Base-by-base conservation (phyloP, 2,329 filamentous ascomycete species). In the Metarhizium humberi region DNA sequence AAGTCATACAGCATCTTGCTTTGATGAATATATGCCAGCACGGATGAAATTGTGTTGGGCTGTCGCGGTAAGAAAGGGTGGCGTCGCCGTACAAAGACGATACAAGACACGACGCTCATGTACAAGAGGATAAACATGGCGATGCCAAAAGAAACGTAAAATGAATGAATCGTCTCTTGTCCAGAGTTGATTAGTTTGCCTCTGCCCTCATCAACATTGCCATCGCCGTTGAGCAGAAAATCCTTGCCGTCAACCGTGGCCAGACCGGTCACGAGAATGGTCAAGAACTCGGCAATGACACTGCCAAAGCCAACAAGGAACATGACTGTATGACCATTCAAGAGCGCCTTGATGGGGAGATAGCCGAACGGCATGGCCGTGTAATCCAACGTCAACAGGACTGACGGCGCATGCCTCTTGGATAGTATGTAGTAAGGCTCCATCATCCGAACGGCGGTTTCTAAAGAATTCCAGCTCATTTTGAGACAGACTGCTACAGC, bases 1-100 rank as follows among this genome's bases (percentile, higher is more conserved):
- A 92, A 92, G 63, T 83, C 81, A 59, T 84, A 84, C 49, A 92
- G 72, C 88, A 92, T 91, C 70, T 87, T 88, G 67, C 81, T 86
- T 71, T 90, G 87, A 69, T 92, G 85, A 57, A 92, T 87, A 64
- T 87, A 92, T 0, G 86, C 87, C 54, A 92, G 75, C 53, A 91
- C 81, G 47, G 81, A 85, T 2, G 87, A 84, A 61, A 92, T 91
- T 20, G 87, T 90, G 62, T 85, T 89, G 4, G 88, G 87, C 72
- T 91, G 86, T 4, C 88, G 80, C 1, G 88, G 88, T 55, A 92
- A 73, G 68, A 92, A 91, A 2, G 87, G 81, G 55, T 84, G 81
- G 0, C 84, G 77, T 14, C 88, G 81, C 1, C 80, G 78, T 18
- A 75, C 56, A 63, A 87, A 86, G 18, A 87, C 84, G 1, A 84